phyloP scores from a whole-genome alignment of 768 basidiomycete species.

The Erythrobasidium yunnanense region DNA sequence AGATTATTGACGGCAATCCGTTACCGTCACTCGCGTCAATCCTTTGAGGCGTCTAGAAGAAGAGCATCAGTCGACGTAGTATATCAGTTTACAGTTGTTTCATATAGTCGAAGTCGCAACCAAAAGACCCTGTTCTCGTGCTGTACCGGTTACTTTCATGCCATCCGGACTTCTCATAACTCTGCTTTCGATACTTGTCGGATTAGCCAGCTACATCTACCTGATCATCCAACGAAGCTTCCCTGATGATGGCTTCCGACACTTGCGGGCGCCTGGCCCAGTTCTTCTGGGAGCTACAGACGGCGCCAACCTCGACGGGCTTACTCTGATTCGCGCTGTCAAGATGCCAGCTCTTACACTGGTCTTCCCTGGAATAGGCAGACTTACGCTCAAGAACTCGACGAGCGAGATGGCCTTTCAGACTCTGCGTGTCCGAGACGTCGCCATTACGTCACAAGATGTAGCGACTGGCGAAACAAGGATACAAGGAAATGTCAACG shows the following conservation, averaged over 20 bases:
- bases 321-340: constrained; percentile 16
- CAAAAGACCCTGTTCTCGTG: no score
- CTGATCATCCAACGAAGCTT: constrained; percentile 3
- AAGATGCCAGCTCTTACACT: constrained; percentile 14
- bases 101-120: no score
- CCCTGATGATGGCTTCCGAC: constrained; percentile 1
- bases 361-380: constrained; percentile 3
- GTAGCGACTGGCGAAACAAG: not conserved
- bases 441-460: not conserved
- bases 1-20: constrained; percentile 38
- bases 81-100: no score
- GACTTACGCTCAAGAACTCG: constrained; percentile 14
- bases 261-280: constrained; percentile 3
- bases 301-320: constrained; percentile 19
- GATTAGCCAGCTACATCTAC: constrained; percentile 17
- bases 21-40: not conserved
- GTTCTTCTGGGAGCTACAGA: constrained; percentile 5
- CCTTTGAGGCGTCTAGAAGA: not conserved
- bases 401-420: constrained; percentile 21
- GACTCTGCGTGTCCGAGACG: constrained; percentile 12
- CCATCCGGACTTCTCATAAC: not conserved
- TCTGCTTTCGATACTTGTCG: not conserved
- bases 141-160: not conserved
- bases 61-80: no score
- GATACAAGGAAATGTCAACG: not conserved